Percentiles rank a stretch among this genome's conserved stretches.
phyloP scores from a whole-genome alignment of 768 basidiomycete species.

The Trametes elegans region DNA sequence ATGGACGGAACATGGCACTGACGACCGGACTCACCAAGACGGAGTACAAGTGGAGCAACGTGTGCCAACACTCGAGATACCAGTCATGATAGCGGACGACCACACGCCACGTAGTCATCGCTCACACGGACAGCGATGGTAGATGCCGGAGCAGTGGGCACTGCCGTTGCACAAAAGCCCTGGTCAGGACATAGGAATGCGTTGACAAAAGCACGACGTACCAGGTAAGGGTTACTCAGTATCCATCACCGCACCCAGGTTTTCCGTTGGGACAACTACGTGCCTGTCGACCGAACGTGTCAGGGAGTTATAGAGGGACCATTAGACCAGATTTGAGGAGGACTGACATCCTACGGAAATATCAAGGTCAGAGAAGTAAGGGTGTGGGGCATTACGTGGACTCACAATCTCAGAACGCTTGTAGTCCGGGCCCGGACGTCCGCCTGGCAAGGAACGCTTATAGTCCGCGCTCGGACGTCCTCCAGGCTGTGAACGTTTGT shows the following conservation, averaged over 20 bases:
- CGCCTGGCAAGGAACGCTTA: background rate
- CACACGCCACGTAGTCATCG: too few species aligned
- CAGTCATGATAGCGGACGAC: too few species aligned
- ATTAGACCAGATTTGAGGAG: too few species aligned
- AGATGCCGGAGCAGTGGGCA: too few species aligned
- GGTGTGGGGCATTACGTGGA: too few species aligned
- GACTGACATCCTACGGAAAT: background rate
- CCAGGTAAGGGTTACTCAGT: too few species aligned
- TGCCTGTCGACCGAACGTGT: background rate
- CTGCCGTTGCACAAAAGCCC: too few species aligned
- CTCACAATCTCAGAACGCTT: background rate
- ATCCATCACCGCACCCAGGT: constrained; percentile 9
- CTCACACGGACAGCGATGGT: too few species aligned
- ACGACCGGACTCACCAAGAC: background rate
- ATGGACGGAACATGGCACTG: background rate
- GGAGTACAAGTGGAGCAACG: background rate
- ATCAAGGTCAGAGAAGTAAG: background rate
- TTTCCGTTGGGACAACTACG: constrained; percentile 14
- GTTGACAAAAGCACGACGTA: too few species aligned
- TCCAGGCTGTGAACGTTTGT: background rate
- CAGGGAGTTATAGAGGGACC: background rate
- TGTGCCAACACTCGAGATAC: too few species aligned
- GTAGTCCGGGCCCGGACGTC: background rate
- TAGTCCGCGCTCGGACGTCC: background rate
- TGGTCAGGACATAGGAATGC: too few species aligned